These are phyloP conservation scores for Omphalotus guepiniiformis DNA, from an alignment of 768 basidiomycete species.

Conservation along the genomic window DNA sequence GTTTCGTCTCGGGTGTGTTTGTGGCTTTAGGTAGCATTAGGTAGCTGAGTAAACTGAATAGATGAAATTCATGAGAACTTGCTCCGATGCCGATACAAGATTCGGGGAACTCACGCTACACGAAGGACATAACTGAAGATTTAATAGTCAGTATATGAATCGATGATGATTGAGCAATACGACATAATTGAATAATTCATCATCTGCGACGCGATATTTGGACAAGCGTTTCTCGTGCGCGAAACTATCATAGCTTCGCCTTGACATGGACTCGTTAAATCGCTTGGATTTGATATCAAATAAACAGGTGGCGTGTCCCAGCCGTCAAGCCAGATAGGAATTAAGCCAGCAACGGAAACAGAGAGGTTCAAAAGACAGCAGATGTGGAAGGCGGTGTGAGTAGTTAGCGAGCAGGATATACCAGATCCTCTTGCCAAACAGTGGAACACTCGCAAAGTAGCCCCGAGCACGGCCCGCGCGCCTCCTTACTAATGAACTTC, in stretches of 20 bases:
- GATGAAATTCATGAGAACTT: slow-evolving; percentile 7
- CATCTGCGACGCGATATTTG: slow-evolving; percentile 75
- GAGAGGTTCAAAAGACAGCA: too few relatives aligned
- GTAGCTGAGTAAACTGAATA: slow-evolving; percentile 63
- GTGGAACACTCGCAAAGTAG: too few relatives aligned
- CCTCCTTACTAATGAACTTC: too few relatives aligned
- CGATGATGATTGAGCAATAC: slow-evolving; percentile 16
- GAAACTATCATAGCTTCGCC: slow-evolving; percentile 69
- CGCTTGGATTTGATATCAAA: too few relatives aligned
- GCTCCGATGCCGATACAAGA: slow-evolving; percentile 8
- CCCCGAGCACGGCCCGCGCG: too few relatives aligned
- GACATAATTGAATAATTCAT: slow-evolving; percentile 80
- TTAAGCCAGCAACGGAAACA: too few relatives aligned
- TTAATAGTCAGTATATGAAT: slow-evolving; percentile 8
- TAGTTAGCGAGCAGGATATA: too few relatives aligned
- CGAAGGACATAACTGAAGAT: slow-evolving; percentile 68
- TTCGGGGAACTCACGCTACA: slow-evolving; percentile 62
- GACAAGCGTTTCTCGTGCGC: slow-evolving; percentile 70
- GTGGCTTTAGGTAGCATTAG: slow-evolving; percentile 58
- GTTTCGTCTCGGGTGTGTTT: slow-evolving; percentile 22
- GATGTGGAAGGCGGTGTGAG: too few relatives aligned
- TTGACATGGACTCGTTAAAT: slow-evolving; percentile 52
- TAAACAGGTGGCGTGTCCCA: too few relatives aligned
- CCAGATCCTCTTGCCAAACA: too few relatives aligned
- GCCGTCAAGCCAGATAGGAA: too few relatives aligned